A percentile compares a stretch with the other conserved stretches of the same genome.
These are phyloP conservation scores for Phascolomyces articulosus DNA, from an alignment of 371 early-diverging fungal genomes.

Conservation along the genomic window DNA sequence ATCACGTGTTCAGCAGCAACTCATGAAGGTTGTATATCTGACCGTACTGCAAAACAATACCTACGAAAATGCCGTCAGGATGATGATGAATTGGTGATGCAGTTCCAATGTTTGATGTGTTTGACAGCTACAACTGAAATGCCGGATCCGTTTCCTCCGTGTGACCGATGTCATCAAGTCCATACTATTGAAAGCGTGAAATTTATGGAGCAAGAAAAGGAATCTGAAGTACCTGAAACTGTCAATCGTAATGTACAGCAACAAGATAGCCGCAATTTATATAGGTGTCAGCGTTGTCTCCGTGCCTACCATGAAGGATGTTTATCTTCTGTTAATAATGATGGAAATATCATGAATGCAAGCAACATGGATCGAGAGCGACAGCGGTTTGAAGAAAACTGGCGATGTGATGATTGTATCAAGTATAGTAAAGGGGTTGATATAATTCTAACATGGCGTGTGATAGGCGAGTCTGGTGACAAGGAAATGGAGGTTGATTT, in stretches of 20 bases:
- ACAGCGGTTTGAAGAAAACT: conserved; percentile 12
- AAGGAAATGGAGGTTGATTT: neutral
- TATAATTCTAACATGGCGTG: conserved; percentile 15
- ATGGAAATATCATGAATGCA: neutral
- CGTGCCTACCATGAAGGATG: conserved; percentile 44
- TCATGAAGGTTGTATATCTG: conserved; percentile 42
- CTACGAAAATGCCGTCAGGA: neutral
- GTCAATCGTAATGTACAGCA: neutral
- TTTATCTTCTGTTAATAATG: conserved; percentile 9
- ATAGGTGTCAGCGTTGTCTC: conserved; percentile 42
- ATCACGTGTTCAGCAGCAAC: conserved; percentile 41
- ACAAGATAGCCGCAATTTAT: conserved; percentile 10
- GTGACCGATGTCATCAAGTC: conserved; percentile 16
- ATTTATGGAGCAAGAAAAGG: neutral
- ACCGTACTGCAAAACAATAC: neutral
- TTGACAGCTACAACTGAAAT: neutral
- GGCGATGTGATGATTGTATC: conserved; percentile 46
- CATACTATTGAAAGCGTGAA: neutral
- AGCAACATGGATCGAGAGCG: neutral
- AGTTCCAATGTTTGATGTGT: conserved; percentile 20
- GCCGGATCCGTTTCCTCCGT: neutral
- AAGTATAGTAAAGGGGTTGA: conserved; percentile 17
- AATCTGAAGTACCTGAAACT: neutral
- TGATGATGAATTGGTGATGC: neutral
- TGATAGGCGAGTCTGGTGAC: neutral